These are phyloP conservation scores for Podospora tetraspora DNA, from an alignment of 495 filamentous ascomycete genomes.

Conservation along the genomic window DNA sequence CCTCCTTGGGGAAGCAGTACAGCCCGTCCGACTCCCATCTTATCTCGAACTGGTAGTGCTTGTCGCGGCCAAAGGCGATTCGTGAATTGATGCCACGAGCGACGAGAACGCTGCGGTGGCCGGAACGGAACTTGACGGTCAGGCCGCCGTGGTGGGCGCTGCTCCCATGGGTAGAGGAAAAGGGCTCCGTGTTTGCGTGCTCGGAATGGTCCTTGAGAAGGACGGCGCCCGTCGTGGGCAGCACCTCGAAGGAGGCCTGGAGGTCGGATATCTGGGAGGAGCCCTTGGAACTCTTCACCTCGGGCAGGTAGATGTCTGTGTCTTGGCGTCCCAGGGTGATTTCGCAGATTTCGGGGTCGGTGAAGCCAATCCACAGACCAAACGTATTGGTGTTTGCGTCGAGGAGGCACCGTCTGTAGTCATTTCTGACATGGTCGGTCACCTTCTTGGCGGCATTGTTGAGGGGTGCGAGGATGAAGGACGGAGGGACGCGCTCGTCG, in stretches of 20 bases:
- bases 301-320: constrained; percentile 27
- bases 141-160: constrained; percentile 8
- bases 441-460: constrained; percentile 19
- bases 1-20: constrained; percentile 18
- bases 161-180: constrained; percentile 7
- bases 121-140: constrained; percentile 21
- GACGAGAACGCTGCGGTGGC: constrained; percentile 27
- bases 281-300: constrained; percentile 10
- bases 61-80: constrained; percentile 27
- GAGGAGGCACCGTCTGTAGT: constrained; percentile 7
- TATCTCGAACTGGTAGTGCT: constrained; percentile 29
- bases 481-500: constrained; percentile 5
- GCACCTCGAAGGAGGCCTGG: constrained; percentile 28
- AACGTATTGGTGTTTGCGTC: constrained; percentile 10
- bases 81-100: constrained; percentile 26
- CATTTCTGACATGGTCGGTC: constrained; percentile 16
- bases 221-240: constrained; percentile 26
- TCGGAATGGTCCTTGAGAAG: constrained; percentile 26
- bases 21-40: constrained; percentile 23
- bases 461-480: constrained; percentile 22
- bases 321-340: constrained; percentile 22
- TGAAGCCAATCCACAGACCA: constrained; percentile 27
- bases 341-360: constrained; percentile 6
- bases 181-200: constrained; percentile 19
- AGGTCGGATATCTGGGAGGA: constrained; percentile 19